Base-by-base conservation (phyloP, 805 yeast genomes). In the Zygosaccharomyces siamensis region DNA sequence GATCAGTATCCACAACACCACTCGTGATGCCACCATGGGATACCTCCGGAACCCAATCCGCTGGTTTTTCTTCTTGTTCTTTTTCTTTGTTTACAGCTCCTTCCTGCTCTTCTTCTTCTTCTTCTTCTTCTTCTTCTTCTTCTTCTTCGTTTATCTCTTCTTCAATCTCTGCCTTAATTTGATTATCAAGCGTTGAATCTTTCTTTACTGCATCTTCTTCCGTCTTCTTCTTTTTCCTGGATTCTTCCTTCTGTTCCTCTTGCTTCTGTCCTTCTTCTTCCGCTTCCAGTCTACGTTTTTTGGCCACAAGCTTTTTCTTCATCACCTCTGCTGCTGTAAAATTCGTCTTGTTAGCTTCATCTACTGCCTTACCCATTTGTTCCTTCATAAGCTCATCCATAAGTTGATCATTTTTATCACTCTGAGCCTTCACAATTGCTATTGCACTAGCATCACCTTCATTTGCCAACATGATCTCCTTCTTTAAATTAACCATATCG, bases 381-480 rank as follows among this genome's bases (percentile, higher is more conserved):
- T 63, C 63, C 23, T 59, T 56, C 1, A 65, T 62, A 10, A 59
- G 61, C 46, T 61, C 61, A 37, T 55, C 60, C 56, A 52, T 43
- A 16, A 58, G 35, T 27, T 53, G 55, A 39, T 59, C 55, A 42
- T 63, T 63, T 39, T 60, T 55, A 35, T 58, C 66, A 52, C 67
- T 64, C 41, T 74, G 72, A 4, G 72, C 71, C 51, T 72, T 74
- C 57, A 84, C 69, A 5, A 76, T 73, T 7, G 81, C 84, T 2
- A 89, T 88, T 1, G 87, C 89, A 46, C 77, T 77, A 37, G 76
- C 74, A 61, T 86, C 84, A 14, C 89, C 86, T 67, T 81, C 74
- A 57, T 83, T 81, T 0, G 95, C 93, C 54, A 81, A 71, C 37
- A 84, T 83, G 21, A 85, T 74, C 28, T 79, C 76, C 41, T 74